Percentiles rank a stretch among this genome's conserved stretches.
Conservation (phyloP, 805 yeast species). For the Saccharomycopsis malanga region DNA sequence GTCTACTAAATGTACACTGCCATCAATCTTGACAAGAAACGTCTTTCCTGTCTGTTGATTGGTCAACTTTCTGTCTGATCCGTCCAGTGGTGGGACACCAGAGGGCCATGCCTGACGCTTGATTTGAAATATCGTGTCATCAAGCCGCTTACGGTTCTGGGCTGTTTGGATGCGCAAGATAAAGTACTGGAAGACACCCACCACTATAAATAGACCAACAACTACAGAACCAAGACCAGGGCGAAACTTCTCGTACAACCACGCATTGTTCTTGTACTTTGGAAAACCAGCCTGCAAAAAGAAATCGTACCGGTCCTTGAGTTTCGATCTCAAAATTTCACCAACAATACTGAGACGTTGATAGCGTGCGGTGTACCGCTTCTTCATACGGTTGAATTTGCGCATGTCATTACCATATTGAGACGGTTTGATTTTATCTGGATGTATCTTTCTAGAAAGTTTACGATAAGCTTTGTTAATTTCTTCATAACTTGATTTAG, state of each 20-base stretch:
- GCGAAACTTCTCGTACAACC: slow-evolving; percentile 58
- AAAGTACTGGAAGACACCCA: slow-evolving; percentile 52
- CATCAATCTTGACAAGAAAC: slow-evolving; percentile 50
- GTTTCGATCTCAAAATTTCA: slow-evolving; percentile 56
- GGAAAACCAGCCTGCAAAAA: slow-evolving; percentile 84
- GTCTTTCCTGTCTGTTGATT: slow-evolving; percentile 41
- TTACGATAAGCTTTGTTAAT: slow-evolving; percentile 63
- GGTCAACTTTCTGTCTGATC: slow-evolving; percentile 34
- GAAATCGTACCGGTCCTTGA: slow-evolving; percentile 73
- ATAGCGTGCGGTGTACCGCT: slow-evolving; percentile 59
- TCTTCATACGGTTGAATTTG: slow-evolving; percentile 28
- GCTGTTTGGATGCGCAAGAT: slow-evolving; percentile 45
- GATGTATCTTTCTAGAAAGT: slow-evolving; percentile 68
- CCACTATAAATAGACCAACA: slow-evolving; percentile 41
- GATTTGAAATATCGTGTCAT: slow-evolving; percentile 42
- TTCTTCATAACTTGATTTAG: slow-evolving; percentile 42
- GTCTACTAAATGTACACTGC: slow-evolving; percentile 42
- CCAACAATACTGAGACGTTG: slow-evolving; percentile 74
- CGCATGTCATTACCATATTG: slow-evolving; percentile 31
- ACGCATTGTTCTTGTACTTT: slow-evolving; percentile 61
- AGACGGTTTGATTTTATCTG: slow-evolving; percentile 58
- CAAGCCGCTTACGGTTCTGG: slow-evolving; percentile 54
- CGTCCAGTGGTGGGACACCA: slow-evolving; percentile 42
- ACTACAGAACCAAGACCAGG: slow-evolving; percentile 55
- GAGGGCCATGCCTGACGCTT: slow-evolving; percentile 51